These are phyloP conservation scores for Fusarium sp. DNA, from an alignment of 2,329 filamentous ascomycete genomes.

Conservation along the genomic window DNA sequence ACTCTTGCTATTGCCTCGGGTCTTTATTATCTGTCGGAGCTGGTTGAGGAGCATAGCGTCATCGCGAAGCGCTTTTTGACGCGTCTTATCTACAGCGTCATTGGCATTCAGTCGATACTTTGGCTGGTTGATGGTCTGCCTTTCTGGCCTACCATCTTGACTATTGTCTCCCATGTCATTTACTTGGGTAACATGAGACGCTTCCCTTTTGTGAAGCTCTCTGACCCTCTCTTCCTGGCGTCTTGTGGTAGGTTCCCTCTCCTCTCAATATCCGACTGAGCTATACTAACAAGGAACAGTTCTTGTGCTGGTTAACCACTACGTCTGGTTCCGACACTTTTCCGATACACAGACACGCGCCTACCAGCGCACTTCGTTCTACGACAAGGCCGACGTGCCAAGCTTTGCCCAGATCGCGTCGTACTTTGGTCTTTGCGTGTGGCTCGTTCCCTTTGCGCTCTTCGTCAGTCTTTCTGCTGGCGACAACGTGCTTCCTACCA, in stretches of 20 bases:
- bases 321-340: conserved; percentile 96
- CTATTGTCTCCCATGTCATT: conserved; percentile 84
- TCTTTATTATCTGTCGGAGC: conserved; percentile 97
- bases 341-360: conserved; percentile 73
- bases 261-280: fast-evolving
- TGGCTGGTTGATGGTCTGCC: conserved; percentile 90
- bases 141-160: conserved; percentile 78
- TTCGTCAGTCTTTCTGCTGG: conserved; percentile 95
- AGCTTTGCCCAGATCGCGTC: conserved; percentile 95
- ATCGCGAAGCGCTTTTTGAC: conserved; percentile 89
- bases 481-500: conserved; percentile 94
- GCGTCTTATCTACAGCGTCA: conserved; percentile 86
- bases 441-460: conserved; percentile 94
- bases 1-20: conserved; percentile 98
- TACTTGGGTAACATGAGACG: conserved; percentile 89
- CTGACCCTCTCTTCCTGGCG: conserved; percentile 86
- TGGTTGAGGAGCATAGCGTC: conserved; percentile 98
- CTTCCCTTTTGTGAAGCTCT: conserved; percentile 84
- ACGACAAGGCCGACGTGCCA: conserved; percentile 76
- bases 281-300: conserved; percentile 60
- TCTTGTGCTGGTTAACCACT: conserved; percentile 91
- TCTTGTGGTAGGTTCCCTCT: conserved; percentile 77
- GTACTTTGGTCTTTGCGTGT: conserved; percentile 96
- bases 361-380: conserved; percentile 72
- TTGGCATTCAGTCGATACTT: conserved; percentile 81